Conservation (phyloP, 2,329 filamentous ascomycete species). For the Gnomoniopsis smithogilvyi region DNA sequence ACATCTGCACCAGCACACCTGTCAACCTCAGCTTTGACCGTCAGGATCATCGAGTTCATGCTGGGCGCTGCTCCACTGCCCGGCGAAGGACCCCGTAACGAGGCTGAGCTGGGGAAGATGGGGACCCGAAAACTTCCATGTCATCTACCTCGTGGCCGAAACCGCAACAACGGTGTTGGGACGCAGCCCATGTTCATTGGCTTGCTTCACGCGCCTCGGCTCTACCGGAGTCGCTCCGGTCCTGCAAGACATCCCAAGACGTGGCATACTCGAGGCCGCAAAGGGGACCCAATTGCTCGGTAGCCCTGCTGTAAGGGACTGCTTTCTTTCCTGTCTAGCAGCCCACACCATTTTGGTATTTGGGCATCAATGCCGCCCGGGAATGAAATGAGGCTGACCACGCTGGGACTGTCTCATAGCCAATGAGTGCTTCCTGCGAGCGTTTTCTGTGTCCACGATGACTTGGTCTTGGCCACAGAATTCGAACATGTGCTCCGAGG, state of each 20-base stretch:
- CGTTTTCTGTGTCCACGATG: not conserved
- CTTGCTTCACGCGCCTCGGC: conserved; percentile 1
- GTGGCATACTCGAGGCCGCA: conserved; percentile 1
- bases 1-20: not conserved
- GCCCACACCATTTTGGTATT: conserved; percentile 15
- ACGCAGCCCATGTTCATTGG: conserved; percentile 10
- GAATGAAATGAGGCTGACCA: conserved; percentile 11
- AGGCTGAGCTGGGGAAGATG: not conserved
- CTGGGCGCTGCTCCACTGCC: conserved; percentile 8
- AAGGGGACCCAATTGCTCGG: not conserved
- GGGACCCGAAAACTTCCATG: not conserved
- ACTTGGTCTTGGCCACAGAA: not conserved
- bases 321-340: not conserved
- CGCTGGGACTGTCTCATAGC: conserved; percentile 9
- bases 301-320: not conserved
- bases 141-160: not conserved
- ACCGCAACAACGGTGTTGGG: not conserved
- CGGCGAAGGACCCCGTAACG: not conserved
- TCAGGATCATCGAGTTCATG: conserved; percentile 14
- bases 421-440: not conserved
- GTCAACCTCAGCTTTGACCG: conserved; percentile 4
- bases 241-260: conserved; percentile 10
- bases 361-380: conserved; percentile 16
- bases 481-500: not conserved
- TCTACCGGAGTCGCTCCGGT: conserved; percentile 1